phyloP scores from a whole-genome alignment of 169 alveolate genomes.

The Neospora caninum region DNA sequence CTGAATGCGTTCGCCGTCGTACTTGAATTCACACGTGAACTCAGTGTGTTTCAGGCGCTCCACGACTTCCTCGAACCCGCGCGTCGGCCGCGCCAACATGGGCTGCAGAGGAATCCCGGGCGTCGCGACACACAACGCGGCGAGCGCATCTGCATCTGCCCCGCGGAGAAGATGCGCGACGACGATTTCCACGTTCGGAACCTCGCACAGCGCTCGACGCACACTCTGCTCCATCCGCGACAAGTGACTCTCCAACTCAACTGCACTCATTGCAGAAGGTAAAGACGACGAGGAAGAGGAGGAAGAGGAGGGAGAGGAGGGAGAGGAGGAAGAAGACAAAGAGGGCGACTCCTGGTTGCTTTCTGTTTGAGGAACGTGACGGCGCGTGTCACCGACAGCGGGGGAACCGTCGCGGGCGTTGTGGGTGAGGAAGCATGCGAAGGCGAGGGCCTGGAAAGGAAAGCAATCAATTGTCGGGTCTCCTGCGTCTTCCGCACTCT shows the following conservation, averaged over 20 bases:
- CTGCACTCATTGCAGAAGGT: neutral
- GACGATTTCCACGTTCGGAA: constrained; percentile 93
- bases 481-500: neutral
- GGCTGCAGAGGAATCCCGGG: constrained; percentile 99
- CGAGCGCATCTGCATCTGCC: constrained; percentile 76
- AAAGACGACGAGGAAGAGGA: neutral
- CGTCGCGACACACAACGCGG: constrained; percentile 89
- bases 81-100: constrained; percentile 98
- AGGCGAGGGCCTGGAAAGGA: constrained; percentile 76
- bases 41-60: constrained; percentile 79
- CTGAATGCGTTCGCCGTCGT: constrained; percentile 86
- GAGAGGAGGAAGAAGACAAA: neutral
- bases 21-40: constrained; percentile 72
- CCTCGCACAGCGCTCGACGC: constrained; percentile 90
- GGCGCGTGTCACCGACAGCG: constrained; percentile 43
- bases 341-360: neutral
- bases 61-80: constrained; percentile 84
- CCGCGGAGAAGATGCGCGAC: constrained; percentile 87
- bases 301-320: neutral
- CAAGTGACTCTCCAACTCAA: constrained; percentile 30
- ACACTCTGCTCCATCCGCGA: constrained; percentile 85
- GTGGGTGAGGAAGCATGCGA: constrained; percentile 77
- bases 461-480: neutral
- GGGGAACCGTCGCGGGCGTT: constrained; percentile 62
- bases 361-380: neutral